A percentile compares a stretch with the other conserved stretches of the same genome.
phyloP scores from a whole-genome alignment of 1,284 basidiomycete species.

The Ceratobasidium sp. region DNA sequence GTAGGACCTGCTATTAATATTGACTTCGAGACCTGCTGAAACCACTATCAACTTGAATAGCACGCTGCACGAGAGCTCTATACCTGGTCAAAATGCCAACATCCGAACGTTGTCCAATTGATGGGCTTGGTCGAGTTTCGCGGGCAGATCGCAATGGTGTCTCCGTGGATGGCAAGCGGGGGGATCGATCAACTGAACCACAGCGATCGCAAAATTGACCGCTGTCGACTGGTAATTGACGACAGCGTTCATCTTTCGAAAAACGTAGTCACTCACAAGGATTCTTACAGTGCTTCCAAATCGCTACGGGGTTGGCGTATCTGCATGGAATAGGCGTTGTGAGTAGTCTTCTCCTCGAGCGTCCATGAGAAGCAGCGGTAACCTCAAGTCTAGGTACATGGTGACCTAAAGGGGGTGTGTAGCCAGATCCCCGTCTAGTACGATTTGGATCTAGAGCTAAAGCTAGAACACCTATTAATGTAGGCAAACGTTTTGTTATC shows the following conservation, averaged over 20 bases:
- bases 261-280: not conserved
- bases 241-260: too few species aligned
- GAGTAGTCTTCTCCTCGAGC: not conserved
- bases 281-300: not conserved
- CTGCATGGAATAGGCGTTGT: not conserved
- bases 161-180: too few species aligned
- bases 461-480: not conserved
- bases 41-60: not conserved
- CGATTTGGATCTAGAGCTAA: too few species aligned
- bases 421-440: not conserved
- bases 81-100: constrained; percentile 17
- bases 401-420: not conserved
- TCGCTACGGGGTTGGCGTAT: constrained; percentile 10
- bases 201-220: not conserved
- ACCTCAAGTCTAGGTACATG: not conserved
- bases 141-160: too few species aligned
- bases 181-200: not conserved
- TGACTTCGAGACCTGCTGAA: not conserved
- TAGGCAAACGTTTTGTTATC: not conserved
- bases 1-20: not conserved
- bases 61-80: not conserved
- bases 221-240: not conserved
- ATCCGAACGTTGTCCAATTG: not conserved
- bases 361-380: not conserved
- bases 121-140: not conserved